Evolutionary conservation across 768 basidiomycete species (phyloP).

Genomic region (Mycena kentingensis): DNA sequence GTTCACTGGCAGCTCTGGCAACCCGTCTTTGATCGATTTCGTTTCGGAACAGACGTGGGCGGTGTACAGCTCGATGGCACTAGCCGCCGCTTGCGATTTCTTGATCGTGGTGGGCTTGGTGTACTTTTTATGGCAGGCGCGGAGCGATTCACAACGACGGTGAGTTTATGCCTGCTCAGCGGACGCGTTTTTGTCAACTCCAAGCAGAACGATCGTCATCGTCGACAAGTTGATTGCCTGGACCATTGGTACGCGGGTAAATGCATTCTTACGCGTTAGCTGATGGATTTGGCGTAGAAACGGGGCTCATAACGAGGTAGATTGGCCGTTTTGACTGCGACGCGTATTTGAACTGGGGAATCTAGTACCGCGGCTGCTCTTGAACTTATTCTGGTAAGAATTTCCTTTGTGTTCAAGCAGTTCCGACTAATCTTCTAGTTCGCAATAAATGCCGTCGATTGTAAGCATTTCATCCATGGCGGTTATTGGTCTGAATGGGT

Average conservation of each 20-base stretch:
- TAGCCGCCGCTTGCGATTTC: neutral
- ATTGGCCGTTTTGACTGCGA: too few relatives aligned
- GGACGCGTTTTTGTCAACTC: neutral
- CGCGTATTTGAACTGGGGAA: too few relatives aligned
- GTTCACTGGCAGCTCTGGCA: neutral
- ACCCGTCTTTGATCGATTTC: neutral
- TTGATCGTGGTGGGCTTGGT: neutral
- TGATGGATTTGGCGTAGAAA: neutral
- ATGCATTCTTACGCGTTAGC: neutral
- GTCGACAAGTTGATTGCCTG: conserved; percentile 1
- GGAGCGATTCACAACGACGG: neutral
- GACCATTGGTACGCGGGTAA: neutral
- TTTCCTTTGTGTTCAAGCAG: neutral
- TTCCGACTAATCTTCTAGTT: neutral
- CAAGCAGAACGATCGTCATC: neutral
- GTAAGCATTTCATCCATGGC: neutral
- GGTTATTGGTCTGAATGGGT: neutral
- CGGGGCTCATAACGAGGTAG: neutral
- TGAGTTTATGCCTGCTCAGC: neutral
- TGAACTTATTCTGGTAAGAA: neutral
- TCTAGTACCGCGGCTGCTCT: neutral
- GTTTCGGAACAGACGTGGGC: neutral
- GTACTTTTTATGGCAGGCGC: neutral
- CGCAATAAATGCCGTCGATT: neutral
- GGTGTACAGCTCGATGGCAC: conserved; percentile 1